A percentile compares a stretch with the other conserved stretches of the same genome.
Evolutionary conservation across 2,329 filamentous ascomycete genomes (phyloP).

Genomic region (Talaromyces marneffei): DNA sequence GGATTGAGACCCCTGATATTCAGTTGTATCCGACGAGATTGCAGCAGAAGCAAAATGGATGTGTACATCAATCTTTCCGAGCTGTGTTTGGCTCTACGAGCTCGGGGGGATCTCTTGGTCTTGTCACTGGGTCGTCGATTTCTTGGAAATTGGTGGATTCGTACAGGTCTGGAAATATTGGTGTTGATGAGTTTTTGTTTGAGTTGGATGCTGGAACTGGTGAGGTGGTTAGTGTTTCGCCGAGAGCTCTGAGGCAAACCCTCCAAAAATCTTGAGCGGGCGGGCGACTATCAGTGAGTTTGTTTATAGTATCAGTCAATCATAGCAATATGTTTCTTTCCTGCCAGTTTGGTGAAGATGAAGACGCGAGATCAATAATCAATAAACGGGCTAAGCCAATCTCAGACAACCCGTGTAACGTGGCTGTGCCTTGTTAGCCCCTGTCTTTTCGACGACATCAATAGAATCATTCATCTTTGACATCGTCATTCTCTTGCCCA

Average conservation of each 20-base stretch:
- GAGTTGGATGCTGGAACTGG: conserved; percentile 15
- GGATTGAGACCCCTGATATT: not conserved
- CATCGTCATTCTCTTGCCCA: not conserved
- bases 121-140: conserved; percentile 19
- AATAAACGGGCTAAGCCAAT: not conserved
- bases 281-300: not conserved
- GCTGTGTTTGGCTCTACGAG: not conserved
- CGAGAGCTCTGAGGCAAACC: conserved; percentile 15
- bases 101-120: conserved; percentile 14
- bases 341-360: not conserved
- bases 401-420: not conserved
- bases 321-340: not conserved
- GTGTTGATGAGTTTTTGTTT: conserved; percentile 21
- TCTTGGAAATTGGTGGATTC: conserved; percentile 18
- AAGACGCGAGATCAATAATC: not conserved
- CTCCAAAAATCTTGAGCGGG: not conserved
- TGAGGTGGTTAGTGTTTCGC: conserved; percentile 14
- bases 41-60: not conserved
- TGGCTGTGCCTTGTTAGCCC: not conserved
- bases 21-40: not conserved
- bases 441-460: not conserved
- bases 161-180: conserved; percentile 18
- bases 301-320: not conserved
- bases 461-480: not conserved
- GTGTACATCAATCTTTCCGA: not conserved